Conservation (phyloP, 2,329 filamentous ascomycete species). For the Fusarium zealandicum region DNA sequence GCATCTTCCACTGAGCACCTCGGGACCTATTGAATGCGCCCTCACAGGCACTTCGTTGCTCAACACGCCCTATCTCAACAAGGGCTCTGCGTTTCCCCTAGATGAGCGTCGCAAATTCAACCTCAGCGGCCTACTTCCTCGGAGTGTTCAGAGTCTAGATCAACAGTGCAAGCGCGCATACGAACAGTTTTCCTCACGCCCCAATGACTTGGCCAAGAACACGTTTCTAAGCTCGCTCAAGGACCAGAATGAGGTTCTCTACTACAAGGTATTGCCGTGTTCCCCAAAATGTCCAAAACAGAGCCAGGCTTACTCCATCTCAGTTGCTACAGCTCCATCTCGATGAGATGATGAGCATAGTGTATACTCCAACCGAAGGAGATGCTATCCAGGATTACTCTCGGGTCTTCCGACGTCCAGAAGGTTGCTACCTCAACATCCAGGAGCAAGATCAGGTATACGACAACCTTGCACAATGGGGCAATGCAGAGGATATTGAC, state of each 20-base stretch:
- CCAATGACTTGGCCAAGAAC: slow-evolving; percentile 78
- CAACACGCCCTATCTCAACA: slow-evolving; percentile 66
- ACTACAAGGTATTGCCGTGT: slow-evolving; percentile 73
- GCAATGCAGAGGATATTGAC: slow-evolving; percentile 76
- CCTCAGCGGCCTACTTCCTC: slow-evolving; percentile 76
- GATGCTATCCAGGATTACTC: slow-evolving; percentile 89
- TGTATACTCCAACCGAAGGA: slow-evolving; percentile 90
- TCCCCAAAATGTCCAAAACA: rapidly evolving
- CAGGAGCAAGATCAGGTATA: slow-evolving; percentile 71
- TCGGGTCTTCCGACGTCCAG: slow-evolving; percentile 75
- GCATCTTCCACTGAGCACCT: slow-evolving; percentile 47
- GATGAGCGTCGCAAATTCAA: slow-evolving; percentile 75
- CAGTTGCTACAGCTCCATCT: slow-evolving; percentile 78
- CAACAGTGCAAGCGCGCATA: slow-evolving; percentile 81
- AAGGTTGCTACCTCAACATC: slow-evolving; percentile 84
- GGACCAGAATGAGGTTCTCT: slow-evolving; percentile 84
- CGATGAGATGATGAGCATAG: slow-evolving; percentile 88
- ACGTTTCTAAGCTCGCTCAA: slow-evolving; percentile 87
- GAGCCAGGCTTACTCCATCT: slow-evolving; percentile 20
- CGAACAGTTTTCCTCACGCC: slow-evolving; percentile 72
- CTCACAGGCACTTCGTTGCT: slow-evolving; percentile 47
- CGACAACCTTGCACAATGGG: slow-evolving; percentile 72
- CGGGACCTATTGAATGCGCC: slow-evolving; percentile 48
- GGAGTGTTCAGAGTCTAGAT: slow-evolving; percentile 75
- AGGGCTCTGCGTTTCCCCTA: slow-evolving; percentile 78